Base-by-base conservation (phyloP, 805 yeast genomes). In the Saccharomycopsis microspora region DNA sequence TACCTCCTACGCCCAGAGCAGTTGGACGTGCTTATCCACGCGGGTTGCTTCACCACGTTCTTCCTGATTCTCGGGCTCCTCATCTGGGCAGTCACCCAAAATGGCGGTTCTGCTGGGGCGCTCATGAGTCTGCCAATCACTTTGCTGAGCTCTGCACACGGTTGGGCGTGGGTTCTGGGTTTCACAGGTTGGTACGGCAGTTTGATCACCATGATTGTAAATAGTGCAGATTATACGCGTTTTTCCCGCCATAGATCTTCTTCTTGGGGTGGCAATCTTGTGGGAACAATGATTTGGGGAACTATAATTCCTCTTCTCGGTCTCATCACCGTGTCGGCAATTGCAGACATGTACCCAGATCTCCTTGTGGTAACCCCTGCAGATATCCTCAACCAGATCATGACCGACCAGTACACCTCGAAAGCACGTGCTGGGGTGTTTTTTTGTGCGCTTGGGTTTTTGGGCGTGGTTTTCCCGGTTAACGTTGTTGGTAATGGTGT, bases 81-180 rank as follows among this genome's bases (percentile, higher is more conserved):
- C 5, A 53, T 57, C 10, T 60, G 60, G 56, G 56, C 65, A 29
- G 58, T 64, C 1, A 49, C 52, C 3, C 48, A 45, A 4, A 63
- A 66, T 32, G 60, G 60, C 27, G 58, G 61, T 46, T 70, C 68
- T n/a, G 39, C 37, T 4, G 67, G 68, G 50, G 39, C 57, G 60
- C 58, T 43, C 35, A 45, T 44, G 44, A 46, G 54, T 19, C 39
- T 51, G 10, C 53, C 62, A 11, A 32, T 33, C n/a, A 40, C 33
- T 31, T 5, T 34, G 7, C 32, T 43, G 19, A 32, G 42, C 7
- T 49, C 57, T 30, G 49, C 48, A 19, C 54, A 53, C 11, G 69
- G 62, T n/a, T 71, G 75, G 75, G 63, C 62, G 34, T 65, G 70
- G 60, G 54, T 71, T 37, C 58, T 58, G 41, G 70, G 69, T 32